Evolutionary conservation across 2,329 filamentous ascomycete species (phyloP).

Genomic region (Cytospora piceae): DNA sequence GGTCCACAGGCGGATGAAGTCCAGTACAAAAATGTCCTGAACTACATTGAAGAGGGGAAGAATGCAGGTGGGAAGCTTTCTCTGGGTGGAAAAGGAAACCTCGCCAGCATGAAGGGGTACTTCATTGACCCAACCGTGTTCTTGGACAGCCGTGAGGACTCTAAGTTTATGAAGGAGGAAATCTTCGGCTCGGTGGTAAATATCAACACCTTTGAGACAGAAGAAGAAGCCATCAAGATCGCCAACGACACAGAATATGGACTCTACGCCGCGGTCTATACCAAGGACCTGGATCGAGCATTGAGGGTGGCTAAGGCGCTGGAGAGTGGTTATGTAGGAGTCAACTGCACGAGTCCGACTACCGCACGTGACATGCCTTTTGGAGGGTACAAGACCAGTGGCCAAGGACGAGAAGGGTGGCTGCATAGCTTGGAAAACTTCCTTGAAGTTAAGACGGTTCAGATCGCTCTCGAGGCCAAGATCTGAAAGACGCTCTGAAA

Average conservation of each 20-base stretch:
- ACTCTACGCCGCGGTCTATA: constrained; percentile 59
- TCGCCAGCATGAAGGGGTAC: constrained; percentile 39
- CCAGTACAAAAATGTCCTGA: constrained; percentile 52
- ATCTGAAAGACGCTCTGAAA: constrained; percentile 2
- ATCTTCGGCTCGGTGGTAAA: constrained; percentile 67
- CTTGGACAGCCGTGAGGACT: constrained; percentile 45
- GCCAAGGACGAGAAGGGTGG: constrained; percentile 42
- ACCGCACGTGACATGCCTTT: constrained; percentile 46
- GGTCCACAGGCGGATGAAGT: constrained; percentile 56
- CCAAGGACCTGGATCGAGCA: constrained; percentile 51
- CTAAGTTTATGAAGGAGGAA: constrained; percentile 60
- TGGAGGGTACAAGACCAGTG: constrained; percentile 48
- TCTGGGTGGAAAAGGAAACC: constrained; percentile 39
- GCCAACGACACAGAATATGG: constrained; percentile 63
- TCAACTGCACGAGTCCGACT: constrained; percentile 52
- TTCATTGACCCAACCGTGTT: constrained; percentile 53
- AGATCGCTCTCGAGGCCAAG: constrained; percentile 36
- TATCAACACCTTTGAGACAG: constrained; percentile 60
- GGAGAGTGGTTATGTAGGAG: constrained; percentile 63
- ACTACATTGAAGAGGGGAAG: constrained; percentile 52
- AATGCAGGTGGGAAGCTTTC: constrained; percentile 38
- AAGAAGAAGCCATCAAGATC: constrained; percentile 55
- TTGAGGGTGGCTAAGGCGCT: constrained; percentile 54
- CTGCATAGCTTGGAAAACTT: constrained; percentile 44
- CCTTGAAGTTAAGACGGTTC: constrained; percentile 40